Evolutionary conservation across 1,139 yeast species (phyloP).

Genomic region (Hansenula lynferdii): DNA sequence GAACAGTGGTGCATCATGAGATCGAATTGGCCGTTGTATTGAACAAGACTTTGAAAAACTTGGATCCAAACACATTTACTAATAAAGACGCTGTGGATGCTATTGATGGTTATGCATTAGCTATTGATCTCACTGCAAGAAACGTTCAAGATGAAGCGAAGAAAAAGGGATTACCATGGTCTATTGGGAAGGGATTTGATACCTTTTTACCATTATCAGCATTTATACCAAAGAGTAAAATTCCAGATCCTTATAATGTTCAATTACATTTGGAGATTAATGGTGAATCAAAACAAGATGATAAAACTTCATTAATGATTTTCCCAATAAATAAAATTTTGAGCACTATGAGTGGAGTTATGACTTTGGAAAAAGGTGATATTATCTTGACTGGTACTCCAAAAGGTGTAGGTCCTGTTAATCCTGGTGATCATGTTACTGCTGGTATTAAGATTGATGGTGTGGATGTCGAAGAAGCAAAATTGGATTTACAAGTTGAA

Average conservation of each 20-base stretch:
- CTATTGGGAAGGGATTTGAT: constrained; percentile 94
- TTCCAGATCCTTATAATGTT: constrained; percentile 73
- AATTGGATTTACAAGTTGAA: constrained; percentile 52
- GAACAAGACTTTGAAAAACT: constrained; percentile 57
- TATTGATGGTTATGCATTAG: constrained; percentile 81
- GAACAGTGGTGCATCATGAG: constrained; percentile 84
- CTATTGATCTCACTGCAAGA: constrained; percentile 92
- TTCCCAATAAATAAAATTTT: constrained; percentile 81
- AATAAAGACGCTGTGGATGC: constrained; percentile 67
- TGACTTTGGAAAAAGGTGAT: constrained; percentile 91
- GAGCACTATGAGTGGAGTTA: constrained; percentile 75
- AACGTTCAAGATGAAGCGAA: constrained; percentile 96
- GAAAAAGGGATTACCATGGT: constrained; percentile 93
- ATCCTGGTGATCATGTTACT: constrained; percentile 70
- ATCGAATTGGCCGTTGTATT: constrained; percentile 84
- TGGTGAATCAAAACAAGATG: constrained; percentile 67
- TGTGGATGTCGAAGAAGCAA: constrained; percentile 44
- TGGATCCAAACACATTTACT: constrained; percentile 51
- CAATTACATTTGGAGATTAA: constrained; percentile 65
- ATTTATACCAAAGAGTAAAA: constrained; percentile 58
- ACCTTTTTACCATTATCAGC: constrained; percentile 83
- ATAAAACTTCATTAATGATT: constrained; percentile 79
- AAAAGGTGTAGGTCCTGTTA: constrained; percentile 87
- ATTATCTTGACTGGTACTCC: constrained; percentile 94
- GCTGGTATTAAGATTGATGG: constrained; percentile 55